phyloP scores from a whole-genome alignment of 306 rosid genomes.

The Quercus aquifolioides region DNA sequence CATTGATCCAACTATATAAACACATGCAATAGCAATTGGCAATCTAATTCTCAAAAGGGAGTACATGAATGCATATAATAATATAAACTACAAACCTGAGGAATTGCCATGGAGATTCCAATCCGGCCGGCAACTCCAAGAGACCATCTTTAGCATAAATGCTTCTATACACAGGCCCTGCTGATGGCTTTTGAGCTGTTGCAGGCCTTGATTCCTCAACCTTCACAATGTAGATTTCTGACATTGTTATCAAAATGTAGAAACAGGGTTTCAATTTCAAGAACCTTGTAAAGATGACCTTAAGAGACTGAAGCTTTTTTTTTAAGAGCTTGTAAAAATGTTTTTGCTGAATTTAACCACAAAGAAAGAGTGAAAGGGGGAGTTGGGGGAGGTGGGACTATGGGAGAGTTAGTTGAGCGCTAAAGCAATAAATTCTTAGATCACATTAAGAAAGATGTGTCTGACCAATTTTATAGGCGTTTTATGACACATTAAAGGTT shows the following conservation, averaged over 20 bases:
- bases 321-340: not conserved
- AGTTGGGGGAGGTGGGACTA: slow-evolving; percentile 12
- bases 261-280: slow-evolving; percentile 8
- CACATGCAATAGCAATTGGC: no score
- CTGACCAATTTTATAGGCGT: slow-evolving; percentile 16
- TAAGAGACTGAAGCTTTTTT: not conserved
- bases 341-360: slow-evolving; percentile 7
- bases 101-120: slow-evolving; percentile 88
- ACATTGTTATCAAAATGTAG: slow-evolving; percentile 31
- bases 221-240: slow-evolving; percentile 46
- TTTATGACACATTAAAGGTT: slow-evolving; percentile 25
- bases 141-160: slow-evolving; percentile 81
- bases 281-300: not conserved
- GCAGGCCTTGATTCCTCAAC: slow-evolving; percentile 63
- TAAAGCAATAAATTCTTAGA: slow-evolving; percentile 47
- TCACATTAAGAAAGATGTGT: slow-evolving; percentile 4
- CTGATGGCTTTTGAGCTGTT: slow-evolving; percentile 49
- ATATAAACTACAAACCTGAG: slow-evolving; percentile 47
- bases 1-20: no score
- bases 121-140: slow-evolving; percentile 43
- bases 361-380: slow-evolving; percentile 1
- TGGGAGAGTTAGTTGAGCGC: slow-evolving; percentile 43
- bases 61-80: not conserved
- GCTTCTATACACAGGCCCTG: slow-evolving; percentile 77
- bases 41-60: not conserved